These are phyloP conservation scores for Pelargonium hybrid DNA, from an alignment of 441 rosid genomes.

Conservation along the genomic window DNA sequence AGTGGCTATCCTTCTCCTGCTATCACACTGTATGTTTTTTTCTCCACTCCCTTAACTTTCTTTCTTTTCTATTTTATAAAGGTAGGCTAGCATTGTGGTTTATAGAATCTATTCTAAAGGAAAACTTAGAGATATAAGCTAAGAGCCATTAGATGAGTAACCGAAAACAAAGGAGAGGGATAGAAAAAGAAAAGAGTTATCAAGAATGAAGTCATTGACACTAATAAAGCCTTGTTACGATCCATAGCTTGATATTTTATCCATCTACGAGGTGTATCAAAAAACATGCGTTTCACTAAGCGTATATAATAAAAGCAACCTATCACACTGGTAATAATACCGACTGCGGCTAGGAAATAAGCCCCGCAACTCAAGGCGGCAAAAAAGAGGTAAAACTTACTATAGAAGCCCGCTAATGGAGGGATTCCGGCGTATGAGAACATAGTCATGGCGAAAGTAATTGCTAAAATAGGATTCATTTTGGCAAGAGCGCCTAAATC, in stretches of 20 bases:
- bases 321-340: not conserved
- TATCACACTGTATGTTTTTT: too few species aligned
- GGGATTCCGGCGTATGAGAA: not conserved
- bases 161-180: not conserved
- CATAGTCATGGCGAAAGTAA: not conserved
- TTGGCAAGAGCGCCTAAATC: slow-evolving; percentile 7
- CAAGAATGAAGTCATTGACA: not conserved
- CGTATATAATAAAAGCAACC: not conserved
- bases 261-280: not conserved
- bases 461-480: not conserved
- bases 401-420: not conserved
- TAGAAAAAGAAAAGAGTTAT: not conserved
- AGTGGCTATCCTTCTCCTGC: too few species aligned
- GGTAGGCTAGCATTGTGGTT: too few species aligned
- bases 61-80: too few species aligned
- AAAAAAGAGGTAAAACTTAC: not conserved
- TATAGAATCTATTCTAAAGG: too few species aligned
- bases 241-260: not conserved
- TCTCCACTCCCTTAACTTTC: too few species aligned
- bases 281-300: not conserved
- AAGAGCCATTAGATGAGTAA: not conserved
- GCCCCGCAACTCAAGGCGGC: not conserved
- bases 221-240: not conserved
- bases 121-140: not conserved
- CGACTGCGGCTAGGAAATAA: not conserved